These are phyloP conservation scores for Aspergillus diversus DNA, from an alignment of 495 filamentous ascomycete species.

Conservation along the genomic window DNA sequence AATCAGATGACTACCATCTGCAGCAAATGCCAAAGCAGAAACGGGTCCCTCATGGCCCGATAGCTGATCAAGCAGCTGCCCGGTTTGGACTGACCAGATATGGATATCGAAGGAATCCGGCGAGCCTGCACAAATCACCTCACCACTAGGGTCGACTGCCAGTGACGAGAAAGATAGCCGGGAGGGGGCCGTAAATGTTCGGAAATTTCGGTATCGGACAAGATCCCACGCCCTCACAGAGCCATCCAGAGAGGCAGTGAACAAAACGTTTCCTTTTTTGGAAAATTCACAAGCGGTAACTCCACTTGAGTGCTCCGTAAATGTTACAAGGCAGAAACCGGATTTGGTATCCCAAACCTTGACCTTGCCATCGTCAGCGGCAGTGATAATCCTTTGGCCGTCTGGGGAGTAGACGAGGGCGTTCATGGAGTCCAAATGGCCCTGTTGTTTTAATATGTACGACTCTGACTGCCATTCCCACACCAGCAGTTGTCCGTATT, in stretches of 20 bases:
- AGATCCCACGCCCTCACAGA: constrained; percentile 96
- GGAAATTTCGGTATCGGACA: constrained; percentile 93
- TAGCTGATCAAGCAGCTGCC: constrained; percentile 88
- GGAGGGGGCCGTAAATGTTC: constrained; percentile 92
- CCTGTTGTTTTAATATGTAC: constrained; percentile 98
- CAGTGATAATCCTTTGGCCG: constrained; percentile 87
- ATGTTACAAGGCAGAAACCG: constrained; percentile 96
- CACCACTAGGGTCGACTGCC: constrained; percentile 94
- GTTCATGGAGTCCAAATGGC: constrained; percentile 97
- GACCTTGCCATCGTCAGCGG: constrained; percentile 94
- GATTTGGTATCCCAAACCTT: constrained; percentile 98
- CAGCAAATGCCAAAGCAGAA: constrained; percentile 82
- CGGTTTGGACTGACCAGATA: constrained; percentile 97
- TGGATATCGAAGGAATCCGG: constrained; percentile 96
- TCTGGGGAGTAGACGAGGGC: constrained; percentile 90
- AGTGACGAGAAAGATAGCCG: constrained; percentile 89
- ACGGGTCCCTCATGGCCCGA: constrained; percentile 94
- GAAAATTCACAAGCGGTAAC: constrained; percentile 96
- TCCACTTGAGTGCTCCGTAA: constrained; percentile 93
- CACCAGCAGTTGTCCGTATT: constrained; percentile 89
- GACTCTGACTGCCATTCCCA: constrained; percentile 99
- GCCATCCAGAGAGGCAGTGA: constrained; percentile 91
- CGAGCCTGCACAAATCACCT: constrained; percentile 93
- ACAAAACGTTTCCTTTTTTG: constrained; percentile 90
- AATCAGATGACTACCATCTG: constrained; percentile 77